A percentile compares a stretch with the other conserved stretches of the same genome.
Conservation (phyloP, 2,329 filamentous ascomycete genomes). For the Alternaria novae-zelandiae region DNA sequence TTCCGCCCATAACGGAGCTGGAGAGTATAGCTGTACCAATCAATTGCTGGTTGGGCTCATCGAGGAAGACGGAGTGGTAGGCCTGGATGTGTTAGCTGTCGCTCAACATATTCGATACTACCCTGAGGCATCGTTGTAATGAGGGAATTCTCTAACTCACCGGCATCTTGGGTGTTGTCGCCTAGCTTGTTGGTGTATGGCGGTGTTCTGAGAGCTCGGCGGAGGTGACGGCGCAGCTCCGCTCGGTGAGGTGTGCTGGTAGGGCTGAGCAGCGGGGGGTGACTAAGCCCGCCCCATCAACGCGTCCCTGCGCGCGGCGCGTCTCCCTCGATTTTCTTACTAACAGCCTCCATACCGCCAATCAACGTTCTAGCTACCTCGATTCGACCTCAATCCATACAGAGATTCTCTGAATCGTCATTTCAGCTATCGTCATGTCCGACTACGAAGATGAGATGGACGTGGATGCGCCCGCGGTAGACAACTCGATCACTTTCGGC, state of each 20-base stretch:
- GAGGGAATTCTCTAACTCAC: slow-evolving; percentile 40
- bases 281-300: slow-evolving; percentile 43
- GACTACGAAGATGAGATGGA: slow-evolving; percentile 72
- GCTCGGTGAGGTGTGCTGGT: slow-evolving; percentile 36
- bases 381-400: not conserved
- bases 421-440: slow-evolving; percentile 52
- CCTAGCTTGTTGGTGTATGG: slow-evolving; percentile 22
- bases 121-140: not conserved
- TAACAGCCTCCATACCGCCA: not conserved
- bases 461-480: slow-evolving; percentile 63
- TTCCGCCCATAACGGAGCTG: not conserved
- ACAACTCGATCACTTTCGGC: slow-evolving; percentile 69
- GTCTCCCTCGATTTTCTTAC: slow-evolving; percentile 12
- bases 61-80: slow-evolving; percentile 96
- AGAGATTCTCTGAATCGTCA: fast-evolving
- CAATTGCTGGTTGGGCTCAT: slow-evolving; percentile 73
- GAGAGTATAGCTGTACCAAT: slow-evolving; percentile 57
- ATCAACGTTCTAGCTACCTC: not conserved
- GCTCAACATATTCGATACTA: too few species aligned
- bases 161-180: slow-evolving; percentile 52
- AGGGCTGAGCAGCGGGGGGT: slow-evolving; percentile 44
- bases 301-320: slow-evolving; percentile 38
- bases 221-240: slow-evolving; percentile 39
- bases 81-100: slow-evolving; percentile 63
- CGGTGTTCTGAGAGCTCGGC: slow-evolving; percentile 29